Conservation (phyloP, 495 filamentous ascomycete genomes). For the Trichoderma orchidacearum region DNA sequence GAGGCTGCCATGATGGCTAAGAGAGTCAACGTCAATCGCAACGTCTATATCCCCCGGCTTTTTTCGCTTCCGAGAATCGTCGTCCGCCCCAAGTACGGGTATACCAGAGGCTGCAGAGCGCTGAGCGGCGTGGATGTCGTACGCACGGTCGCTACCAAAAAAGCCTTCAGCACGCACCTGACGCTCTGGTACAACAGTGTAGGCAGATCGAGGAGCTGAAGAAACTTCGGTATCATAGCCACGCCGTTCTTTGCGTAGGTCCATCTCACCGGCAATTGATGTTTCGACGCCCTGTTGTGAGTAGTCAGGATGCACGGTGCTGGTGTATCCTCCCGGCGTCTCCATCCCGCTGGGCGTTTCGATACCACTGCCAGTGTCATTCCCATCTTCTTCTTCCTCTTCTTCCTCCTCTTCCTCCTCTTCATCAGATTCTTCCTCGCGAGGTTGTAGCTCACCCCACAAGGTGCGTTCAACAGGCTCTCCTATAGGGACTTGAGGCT, state of each 20-base stretch:
- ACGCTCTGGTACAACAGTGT: conserved; percentile 83
- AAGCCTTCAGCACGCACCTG: conserved; percentile 75
- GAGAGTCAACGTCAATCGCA: conserved; percentile 67
- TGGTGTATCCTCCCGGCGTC: conserved; percentile 69
- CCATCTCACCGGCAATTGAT: conserved; percentile 74
- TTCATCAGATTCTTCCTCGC: conserved; percentile 71
- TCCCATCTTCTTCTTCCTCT: conserved; percentile 62
- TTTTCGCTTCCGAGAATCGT: conserved; percentile 73
- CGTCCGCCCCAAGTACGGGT: conserved; percentile 66
- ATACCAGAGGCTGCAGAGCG: conserved; percentile 19
- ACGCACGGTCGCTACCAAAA: conserved; percentile 87
- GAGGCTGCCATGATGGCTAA: conserved; percentile 58
- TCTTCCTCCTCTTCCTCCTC: conserved; percentile 60
- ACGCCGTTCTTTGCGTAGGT: conserved; percentile 73
- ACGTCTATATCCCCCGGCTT: conserved; percentile 93
- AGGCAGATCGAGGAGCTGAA: conserved; percentile 56
- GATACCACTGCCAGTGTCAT: conserved; percentile 50
- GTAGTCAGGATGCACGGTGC: conserved; percentile 65
- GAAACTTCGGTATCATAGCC: conserved; percentile 85
- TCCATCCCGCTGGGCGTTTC: conserved; percentile 68
- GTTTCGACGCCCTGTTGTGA: conserved; percentile 44
- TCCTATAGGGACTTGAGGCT: conserved; percentile 39
- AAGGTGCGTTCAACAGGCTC: conserved; percentile 79
- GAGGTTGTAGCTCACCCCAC: conserved; percentile 88
- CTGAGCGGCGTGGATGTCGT: conserved; percentile 47